A percentile compares a stretch with the other conserved stretches of the same genome.
These are phyloP conservation scores for Colletotrichum sp. DNA, from an alignment of 2,329 filamentous ascomycete genomes.

Conservation along the genomic window DNA sequence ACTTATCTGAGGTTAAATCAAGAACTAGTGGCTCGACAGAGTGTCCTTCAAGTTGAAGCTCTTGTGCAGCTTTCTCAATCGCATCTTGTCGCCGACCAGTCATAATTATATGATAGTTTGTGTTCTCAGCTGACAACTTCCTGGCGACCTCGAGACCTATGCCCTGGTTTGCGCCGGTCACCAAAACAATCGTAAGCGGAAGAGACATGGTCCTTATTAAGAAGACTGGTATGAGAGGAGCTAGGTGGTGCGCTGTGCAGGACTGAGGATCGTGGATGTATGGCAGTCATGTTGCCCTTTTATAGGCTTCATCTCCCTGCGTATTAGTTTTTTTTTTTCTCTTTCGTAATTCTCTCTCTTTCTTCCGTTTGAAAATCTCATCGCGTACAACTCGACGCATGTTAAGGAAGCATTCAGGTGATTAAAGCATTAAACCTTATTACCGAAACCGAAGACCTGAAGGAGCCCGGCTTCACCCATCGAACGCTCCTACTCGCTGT, in stretches of 20 bases:
- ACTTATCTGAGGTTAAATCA: background rate
- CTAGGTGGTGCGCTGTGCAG: background rate
- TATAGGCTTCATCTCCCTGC: background rate
- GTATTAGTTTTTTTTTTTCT: rapidly evolving
- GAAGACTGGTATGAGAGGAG: background rate
- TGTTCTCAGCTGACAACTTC: background rate
- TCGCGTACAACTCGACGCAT: too few relatives aligned
- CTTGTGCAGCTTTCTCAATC: background rate
- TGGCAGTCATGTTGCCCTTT: background rate
- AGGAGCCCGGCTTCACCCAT: background rate
- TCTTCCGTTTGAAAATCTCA: too few relatives aligned
- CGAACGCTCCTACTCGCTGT: background rate
- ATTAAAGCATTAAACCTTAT: background rate
- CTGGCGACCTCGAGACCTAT: background rate
- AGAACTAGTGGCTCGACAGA: background rate
- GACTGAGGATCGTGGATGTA: background rate
- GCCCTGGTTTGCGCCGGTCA: background rate
- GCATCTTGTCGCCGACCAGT: background rate
- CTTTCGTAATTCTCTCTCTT: background rate
- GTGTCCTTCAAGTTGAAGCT: background rate
- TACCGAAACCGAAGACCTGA: background rate
- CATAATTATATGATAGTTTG: background rate
- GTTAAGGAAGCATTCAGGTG: too few relatives aligned
- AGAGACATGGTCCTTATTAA: background rate
- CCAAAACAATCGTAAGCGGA: background rate